Conservation (phyloP, 1,139 yeast species). For the Yamadazyma taylorii region DNA sequence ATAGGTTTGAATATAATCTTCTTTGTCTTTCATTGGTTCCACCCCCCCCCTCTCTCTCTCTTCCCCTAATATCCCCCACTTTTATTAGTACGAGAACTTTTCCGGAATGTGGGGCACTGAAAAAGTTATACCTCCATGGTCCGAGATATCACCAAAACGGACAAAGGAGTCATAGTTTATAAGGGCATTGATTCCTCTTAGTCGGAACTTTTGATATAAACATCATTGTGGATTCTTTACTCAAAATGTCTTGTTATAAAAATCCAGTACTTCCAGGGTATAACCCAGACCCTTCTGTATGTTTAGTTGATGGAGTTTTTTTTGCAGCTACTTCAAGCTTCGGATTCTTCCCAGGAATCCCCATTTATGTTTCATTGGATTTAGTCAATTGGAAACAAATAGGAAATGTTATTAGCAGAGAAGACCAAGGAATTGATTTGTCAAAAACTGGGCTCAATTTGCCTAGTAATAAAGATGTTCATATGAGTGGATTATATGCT, state of each 20-base stretch:
- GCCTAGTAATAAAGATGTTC: constrained; percentile 4
- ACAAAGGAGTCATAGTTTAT: too few species aligned
- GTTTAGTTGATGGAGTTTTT: constrained; percentile 10
- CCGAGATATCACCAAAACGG: too few species aligned
- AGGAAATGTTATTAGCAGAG: constrained; percentile 10
- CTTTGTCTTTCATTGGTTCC: too few species aligned
- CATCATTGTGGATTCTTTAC: too few species aligned
- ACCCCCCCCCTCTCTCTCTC: too few species aligned
- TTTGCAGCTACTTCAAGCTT: constrained; percentile 11
- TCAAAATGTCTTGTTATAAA: too few species aligned
- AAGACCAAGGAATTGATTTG: constrained; percentile 10
- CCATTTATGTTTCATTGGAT: constrained; percentile 10
- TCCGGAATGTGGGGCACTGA: neutral
- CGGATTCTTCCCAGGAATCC: constrained; percentile 11
- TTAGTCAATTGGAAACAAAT: constrained; percentile 12
- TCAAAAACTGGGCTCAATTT: constrained; percentile 5
- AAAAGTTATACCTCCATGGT: too few species aligned
- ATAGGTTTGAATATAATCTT: constrained; percentile 1
- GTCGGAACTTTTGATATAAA: too few species aligned
- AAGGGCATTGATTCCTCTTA: too few species aligned
- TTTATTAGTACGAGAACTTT: too few species aligned
- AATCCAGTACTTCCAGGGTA: constrained; percentile 11
- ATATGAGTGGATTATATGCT: constrained; percentile 10
- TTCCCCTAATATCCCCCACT: too few species aligned
- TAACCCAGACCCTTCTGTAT: constrained; percentile 12